phyloP scores from a whole-genome alignment of 1,284 basidiomycete genomes.

The Retiboletus flavoniger region DNA sequence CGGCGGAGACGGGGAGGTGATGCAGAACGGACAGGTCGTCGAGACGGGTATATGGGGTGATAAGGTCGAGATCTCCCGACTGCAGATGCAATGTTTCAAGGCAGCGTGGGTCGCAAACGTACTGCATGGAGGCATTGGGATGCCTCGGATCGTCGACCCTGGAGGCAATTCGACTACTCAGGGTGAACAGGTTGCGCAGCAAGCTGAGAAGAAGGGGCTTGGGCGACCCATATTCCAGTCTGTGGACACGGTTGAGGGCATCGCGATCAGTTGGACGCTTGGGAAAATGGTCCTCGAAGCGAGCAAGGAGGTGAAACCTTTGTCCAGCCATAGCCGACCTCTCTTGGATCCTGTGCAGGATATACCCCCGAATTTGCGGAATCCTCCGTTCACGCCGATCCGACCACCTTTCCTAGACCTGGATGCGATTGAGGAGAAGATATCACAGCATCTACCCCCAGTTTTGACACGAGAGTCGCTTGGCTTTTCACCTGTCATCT shows the following conservation, averaged over 20 bases:
- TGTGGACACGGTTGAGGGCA: constrained; percentile 86
- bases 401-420: constrained; percentile 61
- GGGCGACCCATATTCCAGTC: constrained; percentile 84
- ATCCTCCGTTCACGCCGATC: constrained; percentile 58
- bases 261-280: constrained; percentile 96
- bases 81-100: constrained; percentile 99
- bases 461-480: constrained; percentile 59
- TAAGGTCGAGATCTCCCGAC: constrained; percentile 75
- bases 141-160: constrained; percentile 87
- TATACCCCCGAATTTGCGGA: constrained; percentile 45
- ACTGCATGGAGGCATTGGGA: constrained; percentile 92
- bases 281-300: constrained; percentile 99
- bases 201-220: constrained; percentile 80
- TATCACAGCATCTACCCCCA: constrained; percentile 61
- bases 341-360: constrained; percentile 69
- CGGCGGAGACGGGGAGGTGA: constrained; percentile 56
- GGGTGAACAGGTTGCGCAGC: constrained; percentile 64
- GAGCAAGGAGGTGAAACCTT: constrained; percentile 72
- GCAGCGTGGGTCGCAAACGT: constrained; percentile 98
- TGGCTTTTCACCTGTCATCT: constrained; percentile 65
- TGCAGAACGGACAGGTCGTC: constrained; percentile 57
- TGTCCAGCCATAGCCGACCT: constrained; percentile 48
- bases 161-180: constrained; percentile 69
- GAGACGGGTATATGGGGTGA: constrained; percentile 68
- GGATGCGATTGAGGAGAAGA: constrained; percentile 56